Base-by-base conservation (phyloP, 371 early-diverging fungal species). In the Umbelopsis sp. region DNA sequence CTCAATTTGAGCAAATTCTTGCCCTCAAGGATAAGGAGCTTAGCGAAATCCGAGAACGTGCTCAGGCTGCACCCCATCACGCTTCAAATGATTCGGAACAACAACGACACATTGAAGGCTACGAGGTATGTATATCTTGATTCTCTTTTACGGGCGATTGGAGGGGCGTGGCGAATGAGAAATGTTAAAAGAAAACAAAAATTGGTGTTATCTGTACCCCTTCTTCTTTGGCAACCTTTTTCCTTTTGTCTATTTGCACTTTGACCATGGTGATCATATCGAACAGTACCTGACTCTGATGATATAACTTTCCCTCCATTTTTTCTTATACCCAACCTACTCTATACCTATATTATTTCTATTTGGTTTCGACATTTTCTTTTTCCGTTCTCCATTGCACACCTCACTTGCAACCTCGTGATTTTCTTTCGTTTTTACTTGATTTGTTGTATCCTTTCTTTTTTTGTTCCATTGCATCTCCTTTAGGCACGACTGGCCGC, bases 11-110 rank as follows among this genome's bases (percentile, higher is more conserved):
- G 63, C 72, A 75, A n/a, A 44, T 81, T 25, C 71, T 84, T n/a
- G 78, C 80, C 46, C 57, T 73, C 38, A 84, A 84, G 65, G 84
- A 81, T 51, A 75, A 78, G 66, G 82, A 84, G 35, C 65, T 84
- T 18, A 74, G 77, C 67, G 76, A 80, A 2, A 77, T 77, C 44
- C 73, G 78, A 18, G 80, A 81, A 37, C 76, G 80, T 10, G 53
- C 81, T 14, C 74, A 79, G 57, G 76, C 80, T 3, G 52, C 78
- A 1, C 79, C 79, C 14, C 79, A 80, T 65, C 81, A 80, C 44
- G 80, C 80, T 35, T 48, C 82, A 4, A 82, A 80, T 25, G 73
- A 76, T 44, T 46, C 82, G 14, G 77, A 80, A 46, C 74, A 80
- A 38, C 76, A 74, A 7, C 77, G 83, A 14, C 70, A 84, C 29